Evolutionary conservation across 306 rosid genomes (phyloP), one percentile per base, ranked within the genome.

Genomic region (Rosa rugosa): DNA sequence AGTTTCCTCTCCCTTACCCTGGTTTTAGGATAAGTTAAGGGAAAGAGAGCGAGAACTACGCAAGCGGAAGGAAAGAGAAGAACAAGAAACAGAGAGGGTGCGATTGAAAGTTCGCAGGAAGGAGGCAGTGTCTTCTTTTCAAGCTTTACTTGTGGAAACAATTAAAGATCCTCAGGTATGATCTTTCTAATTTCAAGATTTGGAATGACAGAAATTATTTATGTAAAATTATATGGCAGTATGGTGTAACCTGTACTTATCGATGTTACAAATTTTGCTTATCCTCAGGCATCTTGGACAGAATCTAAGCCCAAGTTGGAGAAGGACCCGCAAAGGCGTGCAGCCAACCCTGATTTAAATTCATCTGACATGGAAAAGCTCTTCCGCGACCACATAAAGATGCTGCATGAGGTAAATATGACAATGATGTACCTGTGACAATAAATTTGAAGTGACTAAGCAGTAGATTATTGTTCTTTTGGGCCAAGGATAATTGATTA

Each of bases 1-100:
- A 23, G 8, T 62, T 60, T 31, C 75, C 70, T 17, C 69, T 56
- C 62, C 44, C 57, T 44, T 44, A 50, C 56, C 71, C 72, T 74
- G 71, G 71, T 81, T 89, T 79, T 79, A 95, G 99, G 99, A 92
- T 41, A 95, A 91, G 80, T 82, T 95, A 81, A 91, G 90, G 88
- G 99, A 92, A 79, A 92, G 99, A 77, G 99, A 95, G 79, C 87
- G 99, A 54, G 98, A 95, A 82, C 76, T 90, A 76, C 88, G 94
- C 79, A 95, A 95, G 86, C 80, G 99, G 85, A 95, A 95, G 92
- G 98, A 95, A 87, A 91, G 99, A 86, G 98, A 95, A 82, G 99
- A 95, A 80, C 99, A 95, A 49, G 99, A 95, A 87, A 92, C 92
- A 88, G 99, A 92, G 85, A 87, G 96, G 81, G 97, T 92, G 75